Conservation (phyloP, 129 eudicot species). For the Pseudognaphalium luteoalbum region DNA sequence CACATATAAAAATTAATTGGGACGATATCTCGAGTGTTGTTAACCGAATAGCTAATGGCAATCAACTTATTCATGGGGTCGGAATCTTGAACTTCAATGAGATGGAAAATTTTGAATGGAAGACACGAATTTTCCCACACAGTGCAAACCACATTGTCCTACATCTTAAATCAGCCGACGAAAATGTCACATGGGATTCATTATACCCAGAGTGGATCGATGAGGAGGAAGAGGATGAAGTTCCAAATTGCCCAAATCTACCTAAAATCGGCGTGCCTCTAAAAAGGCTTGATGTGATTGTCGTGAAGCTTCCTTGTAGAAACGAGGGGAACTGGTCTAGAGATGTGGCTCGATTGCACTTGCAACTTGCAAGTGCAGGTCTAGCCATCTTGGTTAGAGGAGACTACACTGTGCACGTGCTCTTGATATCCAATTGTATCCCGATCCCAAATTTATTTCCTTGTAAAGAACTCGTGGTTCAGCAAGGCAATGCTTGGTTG, state of each 20-base stretch:
- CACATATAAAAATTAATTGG: conserved; percentile 55
- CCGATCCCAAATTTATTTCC: conserved; percentile 75
- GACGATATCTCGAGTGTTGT: conserved; percentile 43
- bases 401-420: conserved; percentile 48
- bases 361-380: conserved; percentile 70
- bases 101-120: conserved; percentile 55
- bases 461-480: conserved; percentile 68
- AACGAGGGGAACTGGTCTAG: conserved; percentile 59
- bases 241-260: conserved; percentile 63
- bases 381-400: conserved; percentile 64
- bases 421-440: conserved; percentile 58
- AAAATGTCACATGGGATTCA: conserved; percentile 63
- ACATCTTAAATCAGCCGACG: conserved; percentile 40
- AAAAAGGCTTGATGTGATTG: conserved; percentile 60
- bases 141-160: conserved; percentile 45
- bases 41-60: conserved; percentile 39
- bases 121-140: conserved; percentile 47
- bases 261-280: conserved; percentile 46
- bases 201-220: conserved; percentile 81
- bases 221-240: conserved; percentile 68
- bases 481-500: conserved; percentile 63
- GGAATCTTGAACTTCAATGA: conserved; percentile 67
- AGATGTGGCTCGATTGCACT: conserved; percentile 72
- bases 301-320: conserved; percentile 73
- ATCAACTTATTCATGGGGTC: conserved; percentile 45